Base-by-base conservation (phyloP, 371 early-diverging fungal genomes). In the Lichtheimia ornata region DNA sequence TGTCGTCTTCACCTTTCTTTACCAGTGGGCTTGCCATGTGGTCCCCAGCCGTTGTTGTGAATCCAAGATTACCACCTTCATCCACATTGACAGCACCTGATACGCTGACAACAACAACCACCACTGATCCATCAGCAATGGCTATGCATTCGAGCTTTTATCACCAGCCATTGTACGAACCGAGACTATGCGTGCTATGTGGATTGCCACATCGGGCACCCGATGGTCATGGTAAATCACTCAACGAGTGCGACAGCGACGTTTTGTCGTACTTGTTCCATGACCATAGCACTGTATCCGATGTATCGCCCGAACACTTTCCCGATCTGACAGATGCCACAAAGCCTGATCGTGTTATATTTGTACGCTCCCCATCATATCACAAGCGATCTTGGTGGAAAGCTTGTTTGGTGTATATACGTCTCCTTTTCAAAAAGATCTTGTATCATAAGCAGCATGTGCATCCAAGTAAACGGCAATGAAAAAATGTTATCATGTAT, bases 1-100 rank as follows among this genome's bases (percentile, higher is more conserved):
- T 41, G 4, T 40, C 15, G 17, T 44, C 47, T 30, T 57, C 58
- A n/a, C 35, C 49, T 28, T 57, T 59, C 44, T 59, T 56, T 45
- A 45, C 51, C 1, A 59, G 59, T 42, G 62, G 55, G 6, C 49
- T 47, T 20, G 55, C 62, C 56, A 62, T 55, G 62, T 62, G 62
- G 50, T 62, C 55, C 20, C 55, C 54, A 30, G 56, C 54, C 30
- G 42, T 47, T n/a, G 25, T 15, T 12, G 12, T 27, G 24, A 53
- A 47, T 43, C 35, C 49, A 14, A 4, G 49, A 11, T 11, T 50
- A 28, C 5, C 35, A n/a, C 30, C 55, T 0, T 24, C 56, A 20
- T 17, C 49, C n/a, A 11, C 35, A 7, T 18, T 41, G 13, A 42
- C 59, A 25, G 42, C 20, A 13, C 54, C 24, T 54, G 49, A 35